phyloP scores from a whole-genome alignment of 73 alveolate genomes.

The Paramecium bursaria region DNA sequence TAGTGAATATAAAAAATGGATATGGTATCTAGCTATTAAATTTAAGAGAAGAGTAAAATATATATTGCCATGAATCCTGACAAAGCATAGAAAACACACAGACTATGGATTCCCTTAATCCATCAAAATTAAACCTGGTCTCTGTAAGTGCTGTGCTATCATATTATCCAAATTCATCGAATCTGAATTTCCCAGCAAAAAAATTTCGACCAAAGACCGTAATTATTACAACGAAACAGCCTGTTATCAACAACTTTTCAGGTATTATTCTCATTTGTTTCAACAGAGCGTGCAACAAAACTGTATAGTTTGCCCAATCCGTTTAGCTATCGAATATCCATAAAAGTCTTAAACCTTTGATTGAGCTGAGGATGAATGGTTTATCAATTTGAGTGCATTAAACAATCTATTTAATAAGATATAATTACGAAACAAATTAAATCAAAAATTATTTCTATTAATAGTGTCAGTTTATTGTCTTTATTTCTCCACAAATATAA shows the following conservation, averaged over 20 bases:
- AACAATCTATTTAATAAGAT: no score
- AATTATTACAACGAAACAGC: neutral
- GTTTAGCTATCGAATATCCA: conserved; percentile 29
- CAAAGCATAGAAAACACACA: conserved; percentile 9
- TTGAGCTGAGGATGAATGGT: neutral
- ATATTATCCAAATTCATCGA: neutral
- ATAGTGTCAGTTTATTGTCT: neutral
- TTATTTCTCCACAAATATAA: conserved; percentile 26
- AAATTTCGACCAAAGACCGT: conserved; percentile 24
- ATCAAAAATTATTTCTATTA: neutral
- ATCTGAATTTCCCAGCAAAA: conserved; percentile 9
- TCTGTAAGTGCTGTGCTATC: neutral
- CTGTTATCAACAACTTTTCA: neutral
- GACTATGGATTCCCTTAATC: conserved; percentile 1
- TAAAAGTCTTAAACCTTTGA: conserved; percentile 19
- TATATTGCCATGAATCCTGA: conserved; percentile 24
- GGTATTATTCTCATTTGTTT: neutral
- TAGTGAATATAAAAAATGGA: conserved; percentile 16
- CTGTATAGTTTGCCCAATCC: conserved; percentile 43
- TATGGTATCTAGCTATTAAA: conserved; percentile 5
- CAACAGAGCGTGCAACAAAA: neutral
- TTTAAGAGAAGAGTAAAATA: conserved; percentile 20
- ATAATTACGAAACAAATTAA: neutral
- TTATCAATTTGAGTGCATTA: neutral
- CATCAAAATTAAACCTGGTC: conserved; percentile 45